A percentile compares a stretch with the other conserved stretches of the same genome.
phyloP scores from a whole-genome alignment of 192 early-diverging fungal species.

The Podila epicladia region DNA sequence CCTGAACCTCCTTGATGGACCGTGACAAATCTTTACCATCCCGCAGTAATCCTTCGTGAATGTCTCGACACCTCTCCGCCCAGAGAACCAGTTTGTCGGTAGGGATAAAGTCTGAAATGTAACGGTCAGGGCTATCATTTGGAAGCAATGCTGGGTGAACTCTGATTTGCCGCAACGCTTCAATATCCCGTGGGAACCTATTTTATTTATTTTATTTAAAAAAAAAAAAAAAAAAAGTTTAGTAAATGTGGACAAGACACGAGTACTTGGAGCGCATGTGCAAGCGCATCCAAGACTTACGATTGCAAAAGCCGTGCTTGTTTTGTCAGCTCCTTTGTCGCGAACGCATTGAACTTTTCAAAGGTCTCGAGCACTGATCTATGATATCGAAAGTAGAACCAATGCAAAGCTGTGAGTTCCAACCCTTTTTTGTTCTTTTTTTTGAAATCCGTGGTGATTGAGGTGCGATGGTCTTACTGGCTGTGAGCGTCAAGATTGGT shows the following conservation, averaged over 20 bases:
- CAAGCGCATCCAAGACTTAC: slow-evolving; percentile 19
- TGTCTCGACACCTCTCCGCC: slow-evolving; percentile 47
- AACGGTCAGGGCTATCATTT: slow-evolving; percentile 28
- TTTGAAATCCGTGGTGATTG: background rate
- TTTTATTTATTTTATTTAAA: too few species aligned
- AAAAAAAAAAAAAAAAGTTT: background rate
- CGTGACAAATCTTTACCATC: slow-evolving; percentile 38
- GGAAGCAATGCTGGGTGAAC: slow-evolving; percentile 56
- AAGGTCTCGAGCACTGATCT: slow-evolving; percentile 55
- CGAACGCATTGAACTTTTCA: slow-evolving; percentile 50
- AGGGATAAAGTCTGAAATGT: slow-evolving; percentile 50
- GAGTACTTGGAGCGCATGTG: too few species aligned
- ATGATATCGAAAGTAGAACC: background rate
- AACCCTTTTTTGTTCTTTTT: background rate
- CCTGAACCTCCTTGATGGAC: slow-evolving; percentile 46
- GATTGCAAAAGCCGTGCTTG: slow-evolving; percentile 47
- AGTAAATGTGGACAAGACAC: background rate
- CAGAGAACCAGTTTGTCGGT: slow-evolving; percentile 43
- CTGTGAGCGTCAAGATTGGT: slow-evolving; percentile 62
- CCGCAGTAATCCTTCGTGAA: slow-evolving; percentile 28
- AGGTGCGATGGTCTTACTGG: slow-evolving; percentile 9
- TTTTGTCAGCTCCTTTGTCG: slow-evolving; percentile 53
- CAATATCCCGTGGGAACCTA: slow-evolving; percentile 53
- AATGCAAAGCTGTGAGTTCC: too few species aligned
- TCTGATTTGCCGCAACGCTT: slow-evolving; percentile 52